Evolutionary conservation across 129 eudicot species (phyloP).

Genomic region (Saposhnikovia divaricata): DNA sequence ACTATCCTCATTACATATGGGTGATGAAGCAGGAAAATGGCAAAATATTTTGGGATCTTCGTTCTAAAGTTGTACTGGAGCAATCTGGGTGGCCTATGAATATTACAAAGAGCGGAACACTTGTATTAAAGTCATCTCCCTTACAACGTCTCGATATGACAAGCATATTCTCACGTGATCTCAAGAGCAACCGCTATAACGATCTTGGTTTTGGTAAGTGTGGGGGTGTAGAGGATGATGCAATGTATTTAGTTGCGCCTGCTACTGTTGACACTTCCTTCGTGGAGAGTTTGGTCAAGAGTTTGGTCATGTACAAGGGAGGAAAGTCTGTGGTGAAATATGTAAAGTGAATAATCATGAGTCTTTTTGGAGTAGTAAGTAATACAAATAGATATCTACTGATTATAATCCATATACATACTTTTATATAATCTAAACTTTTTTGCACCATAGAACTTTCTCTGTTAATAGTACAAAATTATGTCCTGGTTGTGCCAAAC

Average conservation of each 20-base stretch:
- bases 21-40: conserved; percentile 1
- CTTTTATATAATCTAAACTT: no score
- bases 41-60: background rate
- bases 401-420: no score
- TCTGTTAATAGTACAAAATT: no score
- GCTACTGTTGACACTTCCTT: background rate
- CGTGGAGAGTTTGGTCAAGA: background rate
- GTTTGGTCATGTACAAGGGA: background rate
- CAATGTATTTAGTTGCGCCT: background rate
- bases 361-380: no score
- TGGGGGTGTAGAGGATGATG: no score
- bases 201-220: background rate
- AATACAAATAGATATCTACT: no score
- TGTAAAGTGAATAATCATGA: background rate
- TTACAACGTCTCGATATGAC: background rate
- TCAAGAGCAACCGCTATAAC: background rate
- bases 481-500: no score
- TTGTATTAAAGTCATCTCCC: background rate
- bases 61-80: background rate
- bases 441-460: no score
- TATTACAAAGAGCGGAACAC: conserved; percentile 4
- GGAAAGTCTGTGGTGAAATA: background rate
- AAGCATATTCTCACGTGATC: background rate
- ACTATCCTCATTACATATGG: background rate
- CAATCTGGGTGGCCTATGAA: background rate